Base-by-base conservation (phyloP, 2,329 filamentous ascomycete genomes). In the Paraphoma sp. region DNA sequence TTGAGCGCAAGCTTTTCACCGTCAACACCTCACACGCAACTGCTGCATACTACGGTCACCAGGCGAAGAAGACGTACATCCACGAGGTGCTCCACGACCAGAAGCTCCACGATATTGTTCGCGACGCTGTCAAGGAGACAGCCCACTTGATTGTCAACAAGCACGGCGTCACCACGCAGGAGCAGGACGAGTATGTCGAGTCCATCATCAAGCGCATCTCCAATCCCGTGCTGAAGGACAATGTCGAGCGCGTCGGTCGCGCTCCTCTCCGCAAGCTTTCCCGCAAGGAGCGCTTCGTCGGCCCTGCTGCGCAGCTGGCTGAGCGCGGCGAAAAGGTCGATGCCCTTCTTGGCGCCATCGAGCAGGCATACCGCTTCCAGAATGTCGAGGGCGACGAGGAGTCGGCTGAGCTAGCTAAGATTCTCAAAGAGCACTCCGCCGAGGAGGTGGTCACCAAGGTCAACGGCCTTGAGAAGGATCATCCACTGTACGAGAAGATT, bases 1-100 rank as follows among this genome's bases (percentile, higher is more conserved):
- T 99, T 72, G 95, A 99, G 87, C 93, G 95, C 79, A 99, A 99
- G 86, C 89, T 99, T 64, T 99, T 93, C 85, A 99, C 95, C 18
- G 94, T 99, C 85, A 99, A 99, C 86, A 99, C 95, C 18, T 91
- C 93, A 53, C 95, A 99, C 76, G 95, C 95, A 57, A 96, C 94
- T 7, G 93, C 93, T 17, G 94, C 95, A 57, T 98, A 98, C 86
- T 93, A 95, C 79, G 94, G 93, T 53, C 91, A 96, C 85, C 86
- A 93, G 81, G 86, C 88, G 65, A 88, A 91, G 73, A 94, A 96
- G 84, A 84, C 86, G 73, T 96, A 90, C 58, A 92, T 99, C 66
- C 92, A 95, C 75, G 94, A 98, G 70, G 90, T 93, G 8, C 86
- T 98, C 63, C 86, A 87, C 60, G 92, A 98, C 75, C 83, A 87